These are phyloP conservation scores for Penicillium griseofulvum DNA, from an alignment of 2,329 filamentous ascomycete genomes.

Conservation along the genomic window DNA sequence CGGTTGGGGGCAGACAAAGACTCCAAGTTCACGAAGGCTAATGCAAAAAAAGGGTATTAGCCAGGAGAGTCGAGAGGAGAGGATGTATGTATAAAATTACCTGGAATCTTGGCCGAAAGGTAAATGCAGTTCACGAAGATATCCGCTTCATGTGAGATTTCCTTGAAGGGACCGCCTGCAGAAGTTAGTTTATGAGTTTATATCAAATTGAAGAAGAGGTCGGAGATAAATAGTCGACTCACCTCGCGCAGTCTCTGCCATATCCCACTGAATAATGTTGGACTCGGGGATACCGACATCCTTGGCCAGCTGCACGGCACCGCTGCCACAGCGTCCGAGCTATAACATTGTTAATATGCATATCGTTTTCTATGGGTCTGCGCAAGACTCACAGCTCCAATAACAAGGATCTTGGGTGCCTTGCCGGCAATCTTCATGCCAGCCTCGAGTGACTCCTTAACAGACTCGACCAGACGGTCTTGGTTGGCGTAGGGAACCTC, in stretches of 20 bases:
- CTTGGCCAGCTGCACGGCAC: slow-evolving; percentile 76
- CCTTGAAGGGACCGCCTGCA: slow-evolving; percentile 67
- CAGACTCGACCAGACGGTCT: slow-evolving; percentile 66
- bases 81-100: background rate
- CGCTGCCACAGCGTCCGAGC: slow-evolving; percentile 69
- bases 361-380: background rate
- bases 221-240: slow-evolving; percentile 1
- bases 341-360: slow-evolving; percentile 17
- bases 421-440: slow-evolving; percentile 66
- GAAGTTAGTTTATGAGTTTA: slow-evolving; percentile 17
- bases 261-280: slow-evolving; percentile 72
- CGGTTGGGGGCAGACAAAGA: slow-evolving; percentile 66
- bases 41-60: background rate
- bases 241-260: slow-evolving; percentile 72
- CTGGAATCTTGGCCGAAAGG: slow-evolving; percentile 72
- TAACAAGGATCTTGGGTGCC: slow-evolving; percentile 73
- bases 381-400: slow-evolving; percentile 61
- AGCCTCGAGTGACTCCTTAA: slow-evolving; percentile 67
- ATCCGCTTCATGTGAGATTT: slow-evolving; percentile 67
- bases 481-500: slow-evolving; percentile 64
- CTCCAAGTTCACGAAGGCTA: slow-evolving; percentile 69
- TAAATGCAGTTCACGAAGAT: slow-evolving; percentile 91
- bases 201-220: background rate
- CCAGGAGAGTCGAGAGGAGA: no score
- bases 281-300: slow-evolving; percentile 69